These are phyloP conservation scores for peach (Prunus persica) DNA, from an alignment of 306 rosid species.

Conservation along the genomic window Prunus_persica_NCBIv2 NC_034009.1:3457501-3458000, in stretches of 20 bases:
- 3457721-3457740: constrained; percentile 25
- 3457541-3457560: no score
- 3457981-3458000: neutral
- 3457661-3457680: constrained; percentile 15
- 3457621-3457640: neutral
- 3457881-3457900: neutral
- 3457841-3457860: constrained; percentile 3
- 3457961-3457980: neutral
- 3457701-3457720: constrained; percentile 30
- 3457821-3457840: constrained; percentile 14
- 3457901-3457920: neutral
- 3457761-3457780: constrained; percentile 54
- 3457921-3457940: neutral
- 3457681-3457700: constrained; percentile 32
- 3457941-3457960: neutral
- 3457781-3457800: constrained; percentile 38
- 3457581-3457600: no score
- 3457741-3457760: constrained; percentile 61
- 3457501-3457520: no score
- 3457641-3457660: neutral
- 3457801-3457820: constrained; percentile 8
- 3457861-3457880: neutral
- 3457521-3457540: rapidly evolving
- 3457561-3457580: no score
- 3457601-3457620: neutral